A percentile compares a stretch with the other conserved stretches of the same genome.
Evolutionary conservation across 2,329 filamentous ascomycete species (phyloP).

Genomic region (Zymoseptoria passerinii): DNA sequence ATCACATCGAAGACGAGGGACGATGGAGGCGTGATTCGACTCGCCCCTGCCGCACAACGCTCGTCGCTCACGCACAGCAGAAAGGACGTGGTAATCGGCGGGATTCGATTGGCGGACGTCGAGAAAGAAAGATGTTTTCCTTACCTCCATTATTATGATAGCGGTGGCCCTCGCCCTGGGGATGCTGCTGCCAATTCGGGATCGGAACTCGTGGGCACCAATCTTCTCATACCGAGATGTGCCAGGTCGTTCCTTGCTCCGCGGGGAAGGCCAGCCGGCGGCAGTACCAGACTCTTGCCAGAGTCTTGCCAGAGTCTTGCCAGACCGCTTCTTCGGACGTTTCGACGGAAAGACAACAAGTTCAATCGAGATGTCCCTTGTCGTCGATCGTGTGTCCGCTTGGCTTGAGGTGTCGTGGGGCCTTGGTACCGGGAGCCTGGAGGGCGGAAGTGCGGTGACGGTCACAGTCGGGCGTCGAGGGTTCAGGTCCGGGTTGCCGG

Average conservation of each 20-base stretch:
- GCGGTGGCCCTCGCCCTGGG: slow-evolving; percentile 2
- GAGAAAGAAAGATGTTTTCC: background rate
- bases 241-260: slow-evolving; percentile 4
- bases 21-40: background rate
- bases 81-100: background rate
- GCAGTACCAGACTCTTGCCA: background rate
- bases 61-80: background rate
- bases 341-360: background rate
- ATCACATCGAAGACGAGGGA: slow-evolving; percentile 12
- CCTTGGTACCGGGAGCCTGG: background rate
- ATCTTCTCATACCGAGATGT: background rate
- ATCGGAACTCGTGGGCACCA: background rate
- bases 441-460: background rate
- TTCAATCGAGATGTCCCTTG: background rate
- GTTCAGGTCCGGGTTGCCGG: background rate
- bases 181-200: background rate
- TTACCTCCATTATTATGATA: slow-evolving; percentile 8
- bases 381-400: background rate
- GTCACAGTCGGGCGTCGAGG: background rate
- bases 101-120: background rate
- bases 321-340: background rate
- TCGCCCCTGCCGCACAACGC: slow-evolving; percentile 1
- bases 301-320: background rate
- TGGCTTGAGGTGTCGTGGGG: background rate
- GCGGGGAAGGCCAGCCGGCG: background rate